Percentiles rank a stretch among this genome's conserved stretches.
These are phyloP conservation scores for Paraglomus brasilianum DNA, from an alignment of 192 early-diverging fungal species.

Conservation along the genomic window DNA sequence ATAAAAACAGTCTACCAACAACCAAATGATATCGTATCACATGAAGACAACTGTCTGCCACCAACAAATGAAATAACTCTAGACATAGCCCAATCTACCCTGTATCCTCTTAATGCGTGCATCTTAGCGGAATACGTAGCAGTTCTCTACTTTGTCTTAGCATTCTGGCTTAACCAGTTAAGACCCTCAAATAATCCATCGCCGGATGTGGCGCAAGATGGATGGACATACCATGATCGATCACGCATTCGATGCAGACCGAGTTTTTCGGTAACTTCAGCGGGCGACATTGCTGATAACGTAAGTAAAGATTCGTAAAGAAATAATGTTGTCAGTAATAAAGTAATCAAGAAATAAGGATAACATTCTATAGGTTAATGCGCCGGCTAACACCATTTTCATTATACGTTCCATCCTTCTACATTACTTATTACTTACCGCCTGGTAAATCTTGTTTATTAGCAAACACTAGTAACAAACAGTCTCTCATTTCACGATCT, in stretches of 20 bases:
- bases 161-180: slow-evolving; percentile 84
- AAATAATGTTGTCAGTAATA: too few species aligned
- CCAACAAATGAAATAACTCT: too few species aligned
- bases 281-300: slow-evolving; percentile 80
- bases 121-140: too few species aligned
- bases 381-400: neutral
- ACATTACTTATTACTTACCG: slow-evolving; percentile 31
- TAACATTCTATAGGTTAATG: neutral
- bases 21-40: too few species aligned
- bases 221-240: slow-evolving; percentile 90
- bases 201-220: slow-evolving; percentile 79
- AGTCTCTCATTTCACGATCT: slow-evolving; percentile 84
- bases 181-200: slow-evolving; percentile 84
- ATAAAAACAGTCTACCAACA: too few species aligned
- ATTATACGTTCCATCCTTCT: too few species aligned
- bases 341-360: slow-evolving; percentile 4
- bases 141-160: slow-evolving; percentile 50
- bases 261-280: slow-evolving; percentile 90
- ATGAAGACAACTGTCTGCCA: too few species aligned
- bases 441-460: slow-evolving; percentile 77
- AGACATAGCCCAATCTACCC: too few species aligned
- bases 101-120: too few species aligned
- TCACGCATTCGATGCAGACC: slow-evolving; percentile 85
- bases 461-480: slow-evolving; percentile 78
- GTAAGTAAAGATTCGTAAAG: neutral